A percentile compares a stretch with the other conserved stretches of the same genome.
These are phyloP conservation scores for Erysimum cheiri DNA, from an alignment of 441 rosid genomes.

Conservation along the genomic window DNA sequence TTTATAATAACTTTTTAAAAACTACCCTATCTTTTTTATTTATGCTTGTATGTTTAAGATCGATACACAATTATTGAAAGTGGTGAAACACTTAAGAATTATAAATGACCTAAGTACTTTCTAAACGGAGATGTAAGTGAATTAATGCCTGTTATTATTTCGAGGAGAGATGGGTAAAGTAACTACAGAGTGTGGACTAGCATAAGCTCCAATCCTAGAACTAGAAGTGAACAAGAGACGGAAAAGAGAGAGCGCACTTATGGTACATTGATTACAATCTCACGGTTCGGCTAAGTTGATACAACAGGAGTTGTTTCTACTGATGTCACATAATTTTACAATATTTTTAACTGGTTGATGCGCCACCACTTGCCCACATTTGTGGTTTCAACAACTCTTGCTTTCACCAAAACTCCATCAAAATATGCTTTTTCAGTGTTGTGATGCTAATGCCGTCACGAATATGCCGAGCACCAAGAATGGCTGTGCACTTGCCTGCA, in stretches of 20 bases:
- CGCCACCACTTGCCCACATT: neutral
- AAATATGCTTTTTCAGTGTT: constrained; percentile 54
- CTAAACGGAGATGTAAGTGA: too few species aligned
- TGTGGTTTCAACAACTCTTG: neutral
- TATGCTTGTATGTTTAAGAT: too few species aligned
- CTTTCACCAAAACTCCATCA: constrained; percentile 4
- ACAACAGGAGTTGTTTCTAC: constrained; percentile 20
- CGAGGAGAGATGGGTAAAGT: too few species aligned
- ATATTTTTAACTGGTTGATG: neutral
- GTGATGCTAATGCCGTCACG: constrained; percentile 91
- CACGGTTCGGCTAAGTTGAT: neutral
- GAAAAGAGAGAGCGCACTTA: neutral
- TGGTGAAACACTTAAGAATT: too few species aligned
- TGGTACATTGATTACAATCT: neutral
- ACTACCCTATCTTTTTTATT: too few species aligned
- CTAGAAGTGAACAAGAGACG: neutral
- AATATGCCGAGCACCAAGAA: constrained; percentile 87
- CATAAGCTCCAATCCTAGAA: neutral
- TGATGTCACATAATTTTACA: constrained; percentile 23
- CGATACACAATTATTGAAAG: too few species aligned
- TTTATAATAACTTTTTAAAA: too few species aligned
- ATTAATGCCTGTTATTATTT: too few species aligned
- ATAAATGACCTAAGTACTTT: neutral
- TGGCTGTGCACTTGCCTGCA: constrained; percentile 96
- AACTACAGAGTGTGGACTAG: neutral